Conservation (phyloP, 768 basidiomycete species). For the Asterophora lycoperdoides region DNA sequence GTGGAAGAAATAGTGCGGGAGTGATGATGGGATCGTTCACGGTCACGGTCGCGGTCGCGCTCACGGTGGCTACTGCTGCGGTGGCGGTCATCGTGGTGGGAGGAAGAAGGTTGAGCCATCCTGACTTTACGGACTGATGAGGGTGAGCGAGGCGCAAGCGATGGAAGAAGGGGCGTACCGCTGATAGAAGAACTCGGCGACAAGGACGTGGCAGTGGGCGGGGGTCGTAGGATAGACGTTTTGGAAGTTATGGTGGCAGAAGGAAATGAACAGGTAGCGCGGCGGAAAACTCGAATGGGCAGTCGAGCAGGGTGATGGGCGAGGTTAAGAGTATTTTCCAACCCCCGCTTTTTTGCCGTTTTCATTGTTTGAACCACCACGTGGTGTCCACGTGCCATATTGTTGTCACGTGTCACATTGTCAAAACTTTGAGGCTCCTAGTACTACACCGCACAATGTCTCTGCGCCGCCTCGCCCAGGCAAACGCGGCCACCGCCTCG, state of each 20-base stretch:
- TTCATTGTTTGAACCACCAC: slow-evolving; percentile 47
- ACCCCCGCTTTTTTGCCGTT: slow-evolving; percentile 31
- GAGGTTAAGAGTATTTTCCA: slow-evolving; percentile 26
- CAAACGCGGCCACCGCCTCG: slow-evolving; percentile 39
- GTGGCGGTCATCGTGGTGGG: slow-evolving; percentile 64
- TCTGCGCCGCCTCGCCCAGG: slow-evolving; percentile 55
- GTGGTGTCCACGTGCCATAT: slow-evolving; percentile 32
- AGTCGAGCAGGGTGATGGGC: slow-evolving; percentile 16
- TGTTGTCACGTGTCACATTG: slow-evolving; percentile 23
- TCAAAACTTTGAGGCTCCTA: neutral
- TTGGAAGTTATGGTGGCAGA: slow-evolving; percentile 37
- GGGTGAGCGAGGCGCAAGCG: slow-evolving; percentile 2
- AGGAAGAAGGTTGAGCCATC: slow-evolving; percentile 87
- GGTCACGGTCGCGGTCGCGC: slow-evolving; percentile 44
- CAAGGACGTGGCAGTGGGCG: slow-evolving; percentile 62
- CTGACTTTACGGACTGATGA: slow-evolving; percentile 46
- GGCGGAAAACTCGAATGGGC: slow-evolving; percentile 15
- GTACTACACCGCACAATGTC: slow-evolving; percentile 32
- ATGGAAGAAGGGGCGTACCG: slow-evolving; percentile 29
- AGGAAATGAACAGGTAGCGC: slow-evolving; percentile 24
- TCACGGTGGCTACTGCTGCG: slow-evolving; percentile 51
- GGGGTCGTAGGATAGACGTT: slow-evolving; percentile 63
- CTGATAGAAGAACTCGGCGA: slow-evolving; percentile 63
- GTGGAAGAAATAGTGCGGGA: slow-evolving; percentile 87
- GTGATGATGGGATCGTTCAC: slow-evolving; percentile 63